phyloP scores from a whole-genome alignment of 495 filamentous ascomycete species.

The Penicillium bovifimosum region DNA sequence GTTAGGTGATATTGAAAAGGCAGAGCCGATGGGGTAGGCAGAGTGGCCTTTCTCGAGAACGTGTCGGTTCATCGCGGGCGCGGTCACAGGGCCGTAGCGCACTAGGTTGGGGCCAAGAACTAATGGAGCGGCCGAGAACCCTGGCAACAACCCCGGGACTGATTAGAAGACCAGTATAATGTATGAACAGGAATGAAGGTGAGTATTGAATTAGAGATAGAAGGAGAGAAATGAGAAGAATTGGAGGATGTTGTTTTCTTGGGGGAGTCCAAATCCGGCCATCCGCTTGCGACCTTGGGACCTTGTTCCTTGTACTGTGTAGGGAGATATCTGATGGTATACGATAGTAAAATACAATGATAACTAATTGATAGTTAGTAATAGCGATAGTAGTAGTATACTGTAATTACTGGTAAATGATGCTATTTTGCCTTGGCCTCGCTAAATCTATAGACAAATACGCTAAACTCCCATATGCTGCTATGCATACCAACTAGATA shows the following conservation, averaged over 20 bases:
- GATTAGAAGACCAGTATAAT: neutral
- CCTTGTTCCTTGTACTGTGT: no score
- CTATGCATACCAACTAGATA: neutral
- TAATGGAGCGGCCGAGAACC: constrained; percentile 1
- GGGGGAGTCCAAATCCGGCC: constrained; percentile 19
- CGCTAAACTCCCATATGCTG: neutral
- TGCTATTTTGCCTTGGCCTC: neutral
- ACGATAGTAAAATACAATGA: no score
- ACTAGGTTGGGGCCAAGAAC: constrained; percentile 14
- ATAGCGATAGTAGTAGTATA: no score
- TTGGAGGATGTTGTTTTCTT: neutral
- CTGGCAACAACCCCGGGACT: constrained; percentile 2
- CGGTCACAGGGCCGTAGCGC: constrained; percentile 18
- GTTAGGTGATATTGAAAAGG: constrained; percentile 85
- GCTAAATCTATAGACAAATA: constrained; percentile 4
- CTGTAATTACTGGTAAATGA: no score
- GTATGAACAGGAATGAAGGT: neutral
- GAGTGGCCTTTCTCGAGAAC: constrained; percentile 73
- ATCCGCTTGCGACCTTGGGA: constrained; percentile 23
- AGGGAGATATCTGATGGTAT: no score
- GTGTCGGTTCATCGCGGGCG: constrained; percentile 50
- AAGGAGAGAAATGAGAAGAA: neutral
- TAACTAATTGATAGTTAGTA: no score
- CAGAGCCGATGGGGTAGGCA: constrained; percentile 57
- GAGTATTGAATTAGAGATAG: neutral